A percentile compares a stretch with the other conserved stretches of the same genome.
Evolutionary conservation across 106 monocot species (phyloP).

Genomic region (Vanilla planifolia): DNA sequence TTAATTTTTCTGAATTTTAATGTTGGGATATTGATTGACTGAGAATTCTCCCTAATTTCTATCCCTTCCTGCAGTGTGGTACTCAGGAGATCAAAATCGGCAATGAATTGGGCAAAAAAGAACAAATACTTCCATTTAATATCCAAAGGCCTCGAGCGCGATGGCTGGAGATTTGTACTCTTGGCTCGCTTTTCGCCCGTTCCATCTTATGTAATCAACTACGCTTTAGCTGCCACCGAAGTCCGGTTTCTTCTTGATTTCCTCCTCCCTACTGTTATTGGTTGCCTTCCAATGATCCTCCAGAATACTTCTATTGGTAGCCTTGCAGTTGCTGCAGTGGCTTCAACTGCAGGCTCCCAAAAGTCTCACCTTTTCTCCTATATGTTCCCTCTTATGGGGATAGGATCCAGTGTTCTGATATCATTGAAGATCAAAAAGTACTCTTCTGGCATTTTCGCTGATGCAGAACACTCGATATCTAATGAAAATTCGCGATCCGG

Average conservation of each 20-base stretch:
- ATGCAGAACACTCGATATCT: conserved; percentile 24
- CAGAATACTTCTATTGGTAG: conserved; percentile 95
- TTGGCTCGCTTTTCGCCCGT: conserved; percentile 89
- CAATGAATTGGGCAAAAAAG: conserved; percentile 55
- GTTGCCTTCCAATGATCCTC: conserved; percentile 91
- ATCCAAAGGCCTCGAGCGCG: conserved; percentile 65
- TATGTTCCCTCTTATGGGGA: conserved; percentile 71
- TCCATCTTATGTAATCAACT: conserved; percentile 93
- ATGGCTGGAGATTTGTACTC: conserved; percentile 95
- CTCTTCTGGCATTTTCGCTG: conserved; percentile 44
- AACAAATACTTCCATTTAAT: conserved; percentile 76
- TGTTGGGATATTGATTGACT: too few relatives aligned
- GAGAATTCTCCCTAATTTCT: too few relatives aligned
- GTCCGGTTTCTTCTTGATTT: conserved; percentile 81
- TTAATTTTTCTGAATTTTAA: too few relatives aligned
- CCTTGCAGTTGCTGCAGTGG: conserved; percentile 79
- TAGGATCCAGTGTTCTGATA: conserved; percentile 74
- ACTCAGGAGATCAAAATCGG: conserved; percentile 71
- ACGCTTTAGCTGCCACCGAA: conserved; percentile 76
- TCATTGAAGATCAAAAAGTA: conserved; percentile 84
- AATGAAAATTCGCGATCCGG: background rate
- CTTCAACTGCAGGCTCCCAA: conserved; percentile 41
- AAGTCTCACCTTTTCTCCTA: conserved; percentile 55
- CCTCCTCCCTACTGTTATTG: conserved; percentile 79
- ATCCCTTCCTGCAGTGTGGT: conserved; percentile 37